Evolutionary conservation across 106 monocot species (phyloP), one percentile per base, ranked within the genome.

Genomic region (Xerophyta viscosa): DNA sequence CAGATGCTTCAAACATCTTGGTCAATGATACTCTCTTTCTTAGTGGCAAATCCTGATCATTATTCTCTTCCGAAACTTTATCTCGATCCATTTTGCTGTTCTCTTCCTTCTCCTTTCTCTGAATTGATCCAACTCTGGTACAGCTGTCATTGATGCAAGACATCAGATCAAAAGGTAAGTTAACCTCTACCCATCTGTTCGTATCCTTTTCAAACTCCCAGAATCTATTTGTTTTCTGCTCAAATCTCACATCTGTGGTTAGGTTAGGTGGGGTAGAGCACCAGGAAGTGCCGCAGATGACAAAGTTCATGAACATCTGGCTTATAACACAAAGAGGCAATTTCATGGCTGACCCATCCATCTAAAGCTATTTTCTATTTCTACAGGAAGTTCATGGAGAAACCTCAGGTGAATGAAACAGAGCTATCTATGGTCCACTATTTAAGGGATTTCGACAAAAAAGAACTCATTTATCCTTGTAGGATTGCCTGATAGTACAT

Each of bases 151-250:
- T 78, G 39, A 79, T 44, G 45, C 92, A 93, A 1, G 87, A 74
- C 36, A 72, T 56, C 31, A 93, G 64, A 66, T 80, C 74, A 28
- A 69, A 93, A 3, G 92, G 92, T 8, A 77, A 57, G 46, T 52
- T 77, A 29, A 93, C 65, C 36, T 87, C 83, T 24, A 82, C 87
- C 92, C 92, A 93, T 31, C 59, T 77, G 15, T 69, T 74, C 18
- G 54, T 74, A 24, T 80, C 27, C 67, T 80, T 77, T 22, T 83
- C 73, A 31, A 71, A 93, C 57, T 66, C 77, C 87, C 83, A 87
- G 41, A 87, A 93, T 56, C 39, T 71, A 9, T 53, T 74, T 6
- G 62, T 66, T 62, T 57, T 87, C 69, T 93, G 82, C 59, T 77
- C 57, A 42, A 92, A 92, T 44, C 79, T 74, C 31, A 17, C 39